These are phyloP conservation scores for Termitomyces sp. DNA, from an alignment of 768 basidiomycete genomes.

Conservation along the genomic window DNA sequence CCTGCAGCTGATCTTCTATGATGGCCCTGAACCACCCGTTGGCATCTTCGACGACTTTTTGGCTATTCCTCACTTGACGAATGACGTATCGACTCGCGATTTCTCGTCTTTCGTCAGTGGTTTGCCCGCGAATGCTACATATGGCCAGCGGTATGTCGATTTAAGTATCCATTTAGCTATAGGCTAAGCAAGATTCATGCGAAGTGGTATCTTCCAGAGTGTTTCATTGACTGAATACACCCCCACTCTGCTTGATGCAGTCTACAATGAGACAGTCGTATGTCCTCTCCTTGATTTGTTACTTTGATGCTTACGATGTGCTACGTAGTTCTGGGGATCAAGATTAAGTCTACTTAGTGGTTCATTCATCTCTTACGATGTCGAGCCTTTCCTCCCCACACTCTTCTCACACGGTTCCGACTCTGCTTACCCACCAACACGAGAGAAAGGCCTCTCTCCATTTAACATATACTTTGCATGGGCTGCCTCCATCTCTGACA, in stretches of 20 bases:
- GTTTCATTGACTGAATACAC: slow-evolving; percentile 33
- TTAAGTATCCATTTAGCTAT: not conserved
- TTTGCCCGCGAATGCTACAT: slow-evolving; percentile 28
- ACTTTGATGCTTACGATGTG: not conserved
- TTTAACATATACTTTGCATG: slow-evolving; percentile 45
- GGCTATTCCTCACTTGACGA: slow-evolving; percentile 31
- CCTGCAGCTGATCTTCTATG: slow-evolving; percentile 47
- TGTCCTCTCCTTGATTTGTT: not conserved
- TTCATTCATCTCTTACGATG: slow-evolving; percentile 36
- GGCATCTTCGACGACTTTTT: slow-evolving; percentile 51
- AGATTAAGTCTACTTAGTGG: slow-evolving; percentile 21
- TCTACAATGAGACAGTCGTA: slow-evolving; percentile 39
- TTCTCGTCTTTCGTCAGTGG: slow-evolving; percentile 35
- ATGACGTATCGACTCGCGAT: slow-evolving; percentile 33
- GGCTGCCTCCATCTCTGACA: slow-evolving; percentile 30
- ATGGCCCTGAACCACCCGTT: slow-evolving; percentile 41
- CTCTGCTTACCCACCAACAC: slow-evolving; percentile 44
- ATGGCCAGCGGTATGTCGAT: slow-evolving; percentile 16
- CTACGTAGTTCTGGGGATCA: slow-evolving; percentile 38
- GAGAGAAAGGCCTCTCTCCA: slow-evolving; percentile 32
- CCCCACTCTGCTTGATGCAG: slow-evolving; percentile 28
- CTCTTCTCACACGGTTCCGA: slow-evolving; percentile 30
- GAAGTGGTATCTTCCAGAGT: slow-evolving; percentile 28
- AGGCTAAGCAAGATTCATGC: not conserved
- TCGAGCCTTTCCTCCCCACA: slow-evolving; percentile 44